Percentiles rank a stretch among this genome's conserved stretches.
These are phyloP conservation scores for Penicilliopsis zonata DNA, from an alignment of 495 filamentous ascomycete genomes.

Conservation along the genomic window DNA sequence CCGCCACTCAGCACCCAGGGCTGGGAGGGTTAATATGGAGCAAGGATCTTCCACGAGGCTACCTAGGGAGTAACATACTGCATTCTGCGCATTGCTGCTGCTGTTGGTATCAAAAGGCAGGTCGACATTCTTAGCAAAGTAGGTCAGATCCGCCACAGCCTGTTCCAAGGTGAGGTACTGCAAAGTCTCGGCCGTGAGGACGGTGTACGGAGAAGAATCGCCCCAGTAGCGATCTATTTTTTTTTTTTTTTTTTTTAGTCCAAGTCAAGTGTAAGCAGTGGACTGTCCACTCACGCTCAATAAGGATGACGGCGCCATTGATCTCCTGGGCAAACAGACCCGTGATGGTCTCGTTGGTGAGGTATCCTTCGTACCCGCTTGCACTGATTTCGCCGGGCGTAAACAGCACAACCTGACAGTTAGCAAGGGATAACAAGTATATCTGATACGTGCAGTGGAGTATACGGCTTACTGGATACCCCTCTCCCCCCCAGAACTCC, in stretches of 20 bases:
- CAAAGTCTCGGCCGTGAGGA: slow-evolving; percentile 43
- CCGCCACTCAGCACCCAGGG: slow-evolving; percentile 56
- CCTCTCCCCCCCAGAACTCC: slow-evolving; percentile 38
- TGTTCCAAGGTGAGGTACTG: slow-evolving; percentile 52
- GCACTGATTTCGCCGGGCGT: slow-evolving; percentile 47
- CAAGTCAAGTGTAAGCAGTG: no score
- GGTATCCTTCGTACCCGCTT: slow-evolving; percentile 34
- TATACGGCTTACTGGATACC: slow-evolving; percentile 31
- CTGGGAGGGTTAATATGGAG: slow-evolving; percentile 3
- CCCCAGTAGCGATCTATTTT: slow-evolving; percentile 48
- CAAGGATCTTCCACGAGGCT: not conserved
- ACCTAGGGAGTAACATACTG: slow-evolving; percentile 15
- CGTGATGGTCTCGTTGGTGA: slow-evolving; percentile 36
- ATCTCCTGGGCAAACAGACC: slow-evolving; percentile 41
- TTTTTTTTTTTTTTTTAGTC: no score
- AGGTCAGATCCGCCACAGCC: slow-evolving; percentile 45
- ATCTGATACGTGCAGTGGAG: not conserved
- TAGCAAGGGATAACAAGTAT: slow-evolving; percentile 2
- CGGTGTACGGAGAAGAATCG: slow-evolving; percentile 44
- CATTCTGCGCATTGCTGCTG: slow-evolving; percentile 39
- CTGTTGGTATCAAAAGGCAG: slow-evolving; percentile 44
- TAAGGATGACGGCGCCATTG: slow-evolving; percentile 41
- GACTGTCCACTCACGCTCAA: slow-evolving; percentile 46
- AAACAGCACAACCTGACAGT: slow-evolving; percentile 34
- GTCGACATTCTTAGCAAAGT: slow-evolving; percentile 48